phyloP scores from a whole-genome alignment of 352 stramenopile genomes.

The Globisporangium polare region DNA sequence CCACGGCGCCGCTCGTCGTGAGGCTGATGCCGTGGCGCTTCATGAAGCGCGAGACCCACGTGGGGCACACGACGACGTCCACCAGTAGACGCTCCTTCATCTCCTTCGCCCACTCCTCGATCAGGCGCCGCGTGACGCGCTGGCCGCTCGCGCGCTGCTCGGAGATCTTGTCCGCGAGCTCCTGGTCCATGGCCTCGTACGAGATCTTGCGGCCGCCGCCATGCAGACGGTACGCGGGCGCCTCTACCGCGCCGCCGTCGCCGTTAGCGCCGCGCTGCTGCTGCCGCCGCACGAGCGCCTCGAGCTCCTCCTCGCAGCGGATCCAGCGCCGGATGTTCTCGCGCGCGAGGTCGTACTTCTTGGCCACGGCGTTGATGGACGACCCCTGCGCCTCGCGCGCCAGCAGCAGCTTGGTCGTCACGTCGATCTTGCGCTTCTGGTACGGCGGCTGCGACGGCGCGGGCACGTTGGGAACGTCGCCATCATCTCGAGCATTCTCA shows the following conservation, averaged over 20 bases:
- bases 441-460: background rate
- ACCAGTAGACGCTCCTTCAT: slow-evolving; percentile 3
- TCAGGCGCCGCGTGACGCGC: slow-evolving; percentile 6
- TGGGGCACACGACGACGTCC: slow-evolving; percentile 4
- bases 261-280: background rate
- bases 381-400: slow-evolving; percentile 8
- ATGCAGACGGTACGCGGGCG: slow-evolving; percentile 5
- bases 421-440: slow-evolving; percentile 14
- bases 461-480: no score
- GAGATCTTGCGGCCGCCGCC: slow-evolving; percentile 8
- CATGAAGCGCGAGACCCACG: slow-evolving; percentile 16
- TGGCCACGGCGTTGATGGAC: slow-evolving; percentile 13
- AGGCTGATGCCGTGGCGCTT: slow-evolving; percentile 6
- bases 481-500: no score
- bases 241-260: no score
- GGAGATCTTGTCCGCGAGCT: slow-evolving; percentile 11
- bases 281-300: background rate
- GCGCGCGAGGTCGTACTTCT: slow-evolving; percentile 11
- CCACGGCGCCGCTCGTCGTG: slow-evolving; percentile 4
- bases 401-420: slow-evolving; percentile 11
- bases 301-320: slow-evolving; percentile 7
- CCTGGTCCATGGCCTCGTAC: slow-evolving; percentile 10
- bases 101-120: slow-evolving; percentile 11
- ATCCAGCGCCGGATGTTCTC: slow-evolving; percentile 16
- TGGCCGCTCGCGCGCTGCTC: slow-evolving; percentile 2